Base-by-base conservation (phyloP, 768 basidiomycete species). In the Suillus americanus region DNA sequence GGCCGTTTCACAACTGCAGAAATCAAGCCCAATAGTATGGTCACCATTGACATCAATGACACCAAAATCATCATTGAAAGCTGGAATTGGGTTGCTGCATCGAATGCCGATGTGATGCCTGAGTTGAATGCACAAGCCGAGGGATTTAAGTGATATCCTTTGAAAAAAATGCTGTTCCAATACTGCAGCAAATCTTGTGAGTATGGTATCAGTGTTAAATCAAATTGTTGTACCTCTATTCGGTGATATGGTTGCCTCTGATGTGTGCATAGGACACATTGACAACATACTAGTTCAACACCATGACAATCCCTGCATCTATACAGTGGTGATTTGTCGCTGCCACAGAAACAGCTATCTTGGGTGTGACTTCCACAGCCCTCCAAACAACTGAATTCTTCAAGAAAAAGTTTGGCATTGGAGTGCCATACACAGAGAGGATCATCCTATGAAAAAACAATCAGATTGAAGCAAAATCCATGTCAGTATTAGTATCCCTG, bases 1-100 rank as follows among this genome's bases (percentile, higher is more conserved):
- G 67, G 74, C 63, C 3, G 13, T 51, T 30, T 70, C 62, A 35
- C 77, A 79, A 1, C 67, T 68, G 62, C 79, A 79, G 54, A 69
- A 77, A 46, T 76, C 72, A 0, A 79, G 30, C 0, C 50, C 62
- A 18, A 79, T 69, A 1, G 61, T 50, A 45, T 78, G 76, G 20
- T 78, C 65, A 3, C 69, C 65, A 48, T 48, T 25, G 46, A 48
- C 13, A 2, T 48, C 46, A 25, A 78, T 67, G 13, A 79, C 60
- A 2, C 70, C 61, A 40, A 79, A 77, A 30, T 72, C 66, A 41
- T 75, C 65, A 2, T 48, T 13, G 23, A 3, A 10, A 41, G 63
- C 55, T 13, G 38, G 35, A 1, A 65, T 5, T 16, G 63, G 66
- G 6, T 48, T 65, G 3, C 40, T 54, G 62, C 78, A 78, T 73